Conservation (phyloP, 1,284 basidiomycete genomes). For the Xanthoconium separans region DNA sequence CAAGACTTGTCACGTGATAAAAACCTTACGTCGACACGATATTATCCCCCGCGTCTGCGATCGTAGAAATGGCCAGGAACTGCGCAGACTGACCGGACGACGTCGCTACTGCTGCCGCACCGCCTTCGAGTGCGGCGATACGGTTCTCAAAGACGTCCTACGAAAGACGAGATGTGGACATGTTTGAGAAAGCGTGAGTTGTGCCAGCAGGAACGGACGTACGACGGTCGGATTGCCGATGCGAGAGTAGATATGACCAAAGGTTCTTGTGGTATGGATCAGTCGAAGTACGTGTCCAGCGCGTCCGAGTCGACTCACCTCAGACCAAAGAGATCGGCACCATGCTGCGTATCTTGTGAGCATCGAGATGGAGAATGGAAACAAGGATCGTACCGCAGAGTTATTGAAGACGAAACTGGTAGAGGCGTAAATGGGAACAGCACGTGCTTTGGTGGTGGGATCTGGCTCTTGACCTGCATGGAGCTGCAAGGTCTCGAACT, state of each 20-base stretch:
- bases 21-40: slow-evolving; percentile 66
- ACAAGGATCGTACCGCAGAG: slow-evolving; percentile 47
- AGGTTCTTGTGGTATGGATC: slow-evolving; percentile 39
- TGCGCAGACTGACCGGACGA: slow-evolving; percentile 83
- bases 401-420: slow-evolving; percentile 82
- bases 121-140: slow-evolving; percentile 82
- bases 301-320: slow-evolving; percentile 38
- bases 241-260: slow-evolving; percentile 77
- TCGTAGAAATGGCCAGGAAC: slow-evolving; percentile 70
- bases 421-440: slow-evolving; percentile 79
- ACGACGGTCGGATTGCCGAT: slow-evolving; percentile 85
- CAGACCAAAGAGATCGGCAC: slow-evolving; percentile 79
- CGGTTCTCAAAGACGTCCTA: slow-evolving; percentile 82
- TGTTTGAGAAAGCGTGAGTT: not conserved
- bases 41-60: slow-evolving; percentile 77
- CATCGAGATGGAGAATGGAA: no score
- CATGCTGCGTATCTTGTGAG: slow-evolving; percentile 52
- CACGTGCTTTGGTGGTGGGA: slow-evolving; percentile 73
- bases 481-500: slow-evolving; percentile 82
- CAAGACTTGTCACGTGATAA: not conserved
- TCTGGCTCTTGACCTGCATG: slow-evolving; percentile 81
- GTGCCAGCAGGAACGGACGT: slow-evolving; percentile 32
- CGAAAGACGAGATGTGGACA: not conserved
- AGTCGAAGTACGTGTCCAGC: not conserved
- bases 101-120: slow-evolving; percentile 76